A percentile compares a stretch with the other conserved stretches of the same genome.
Evolutionary conservation across 164 flowering plant species (phyloP).

Genomic region (Malania oleifera): DNA sequence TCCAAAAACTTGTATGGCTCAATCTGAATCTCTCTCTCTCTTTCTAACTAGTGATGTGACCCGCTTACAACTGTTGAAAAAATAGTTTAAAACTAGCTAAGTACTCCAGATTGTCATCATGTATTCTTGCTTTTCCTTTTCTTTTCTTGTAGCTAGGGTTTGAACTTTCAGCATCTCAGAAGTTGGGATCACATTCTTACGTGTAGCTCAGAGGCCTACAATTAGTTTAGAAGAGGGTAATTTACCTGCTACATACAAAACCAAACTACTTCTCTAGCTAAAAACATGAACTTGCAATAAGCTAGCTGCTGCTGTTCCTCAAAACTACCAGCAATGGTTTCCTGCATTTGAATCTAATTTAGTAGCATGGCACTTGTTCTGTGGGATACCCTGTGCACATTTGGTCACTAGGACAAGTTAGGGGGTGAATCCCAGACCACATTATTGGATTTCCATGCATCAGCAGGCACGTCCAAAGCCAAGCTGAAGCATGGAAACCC

Average conservation of each 20-base stretch:
- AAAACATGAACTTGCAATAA: conserved; percentile 5
- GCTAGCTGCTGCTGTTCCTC: too few relatives aligned
- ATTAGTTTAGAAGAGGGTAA: neutral
- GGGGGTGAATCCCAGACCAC: conserved; percentile 36
- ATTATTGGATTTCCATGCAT: conserved; percentile 32
- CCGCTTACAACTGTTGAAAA: too few relatives aligned
- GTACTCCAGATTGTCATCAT: too few relatives aligned
- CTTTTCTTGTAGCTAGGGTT: neutral
- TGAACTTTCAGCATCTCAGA: neutral
- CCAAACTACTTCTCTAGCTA: neutral
- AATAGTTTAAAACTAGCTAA: too few relatives aligned
- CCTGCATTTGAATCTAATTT: conserved; percentile 1
- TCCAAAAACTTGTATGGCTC: too few relatives aligned
- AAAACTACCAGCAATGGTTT: neutral
- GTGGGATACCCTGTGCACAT: conserved; percentile 30
- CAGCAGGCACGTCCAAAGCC: conserved; percentile 12
- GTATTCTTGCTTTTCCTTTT: too few relatives aligned
- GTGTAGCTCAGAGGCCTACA: neutral
- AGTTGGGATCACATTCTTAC: neutral
- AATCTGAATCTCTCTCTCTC: too few relatives aligned
- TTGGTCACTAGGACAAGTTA: conserved; percentile 27
- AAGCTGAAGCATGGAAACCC: conserved; percentile 24
- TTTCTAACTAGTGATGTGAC: too few relatives aligned
- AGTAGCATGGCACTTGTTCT: conserved; percentile 28
- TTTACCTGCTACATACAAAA: too few relatives aligned